phyloP scores from a whole-genome alignment of 2,329 filamentous ascomycete genomes.

The Monosporascus sp. region DNA sequence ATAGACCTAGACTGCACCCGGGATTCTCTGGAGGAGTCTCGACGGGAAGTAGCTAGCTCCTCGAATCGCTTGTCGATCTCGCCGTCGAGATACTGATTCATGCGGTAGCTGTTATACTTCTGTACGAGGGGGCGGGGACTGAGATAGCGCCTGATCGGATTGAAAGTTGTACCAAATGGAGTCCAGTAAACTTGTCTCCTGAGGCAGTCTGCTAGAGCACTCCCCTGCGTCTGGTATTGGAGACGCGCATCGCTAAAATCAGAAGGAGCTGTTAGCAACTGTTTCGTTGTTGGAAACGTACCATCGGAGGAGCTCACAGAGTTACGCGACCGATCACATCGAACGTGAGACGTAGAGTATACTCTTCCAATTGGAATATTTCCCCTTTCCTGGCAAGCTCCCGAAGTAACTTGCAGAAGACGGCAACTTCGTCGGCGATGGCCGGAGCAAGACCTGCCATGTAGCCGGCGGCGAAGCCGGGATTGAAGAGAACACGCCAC shows the following conservation, averaged over 20 bases:
- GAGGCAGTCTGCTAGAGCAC: conserved; percentile 12
- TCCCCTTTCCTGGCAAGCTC: conserved; percentile 3
- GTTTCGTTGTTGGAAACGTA: background rate
- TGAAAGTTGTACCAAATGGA: conserved; percentile 13
- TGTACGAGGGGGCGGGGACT: conserved; percentile 13
- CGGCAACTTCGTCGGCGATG: conserved; percentile 14
- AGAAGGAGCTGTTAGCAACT: background rate
- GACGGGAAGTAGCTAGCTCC: conserved; percentile 5
- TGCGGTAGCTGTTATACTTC: conserved; percentile 13
- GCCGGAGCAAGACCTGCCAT: conserved; percentile 13
- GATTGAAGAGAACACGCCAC: conserved; percentile 17
- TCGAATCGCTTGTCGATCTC: conserved; percentile 18
- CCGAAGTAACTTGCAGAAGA: conserved; percentile 12
- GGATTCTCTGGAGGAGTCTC: background rate
- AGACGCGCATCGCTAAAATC: conserved; percentile 14
- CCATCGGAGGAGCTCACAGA: conserved; percentile 6
- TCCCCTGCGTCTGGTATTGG: conserved; percentile 16
- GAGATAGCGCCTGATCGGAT: conserved; percentile 14
- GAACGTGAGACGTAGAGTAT: conserved; percentile 17
- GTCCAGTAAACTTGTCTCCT: conserved; percentile 15
- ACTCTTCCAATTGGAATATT: conserved; percentile 18
- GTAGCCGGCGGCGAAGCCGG: conserved; percentile 15
- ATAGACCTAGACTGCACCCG: conserved; percentile 9
- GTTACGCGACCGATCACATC: conserved; percentile 18
- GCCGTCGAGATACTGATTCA: conserved; percentile 12